Conservation (phyloP, 345 rosid species). For the Schrenkiella parvula region DNA sequence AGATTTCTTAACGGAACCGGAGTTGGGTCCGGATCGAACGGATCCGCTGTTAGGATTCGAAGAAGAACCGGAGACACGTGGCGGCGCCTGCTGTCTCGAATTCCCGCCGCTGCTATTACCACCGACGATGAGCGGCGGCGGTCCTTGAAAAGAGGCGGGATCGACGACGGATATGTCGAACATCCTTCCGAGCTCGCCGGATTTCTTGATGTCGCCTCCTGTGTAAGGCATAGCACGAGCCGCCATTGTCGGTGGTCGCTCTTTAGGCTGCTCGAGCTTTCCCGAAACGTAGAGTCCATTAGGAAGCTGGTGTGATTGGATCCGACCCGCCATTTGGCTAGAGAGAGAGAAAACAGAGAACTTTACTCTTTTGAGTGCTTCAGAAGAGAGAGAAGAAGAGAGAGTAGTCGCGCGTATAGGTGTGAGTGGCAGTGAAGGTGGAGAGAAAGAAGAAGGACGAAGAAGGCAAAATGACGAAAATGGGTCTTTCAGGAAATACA, state of each 20-base stretch:
- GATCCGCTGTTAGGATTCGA: conserved; percentile 83
- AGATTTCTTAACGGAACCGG: conserved; percentile 60
- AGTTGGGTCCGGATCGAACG: conserved; percentile 78
- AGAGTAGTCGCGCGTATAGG: conserved; percentile 26
- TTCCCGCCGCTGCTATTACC: conserved; percentile 34
- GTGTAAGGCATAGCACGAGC: conserved; percentile 81
- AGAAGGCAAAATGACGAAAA: conserved; percentile 30
- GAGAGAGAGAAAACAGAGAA: conserved; percentile 22
- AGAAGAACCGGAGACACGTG: conserved; percentile 37
- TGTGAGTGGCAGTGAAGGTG: conserved; percentile 31
- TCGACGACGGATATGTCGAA: conserved; percentile 67
- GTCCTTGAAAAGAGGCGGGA: conserved; percentile 36
- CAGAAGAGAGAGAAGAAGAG: conserved; percentile 32
- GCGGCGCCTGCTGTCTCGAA: conserved; percentile 44
- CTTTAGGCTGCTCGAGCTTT: conserved; percentile 61
- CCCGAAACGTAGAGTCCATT: conserved; percentile 86
- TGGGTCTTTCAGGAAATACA: not conserved
- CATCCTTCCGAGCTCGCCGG: conserved; percentile 96
- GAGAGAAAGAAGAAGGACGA: conserved; percentile 15
- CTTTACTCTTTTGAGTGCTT: conserved; percentile 37
- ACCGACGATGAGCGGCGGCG: conserved; percentile 36
- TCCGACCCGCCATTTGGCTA: conserved; percentile 57
- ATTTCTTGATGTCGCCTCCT: conserved; percentile 88
- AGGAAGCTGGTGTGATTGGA: conserved; percentile 86
- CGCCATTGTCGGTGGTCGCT: conserved; percentile 76